Conservation (phyloP, 176 grass and related monocot genomes). For the Ananas comosus region DNA sequence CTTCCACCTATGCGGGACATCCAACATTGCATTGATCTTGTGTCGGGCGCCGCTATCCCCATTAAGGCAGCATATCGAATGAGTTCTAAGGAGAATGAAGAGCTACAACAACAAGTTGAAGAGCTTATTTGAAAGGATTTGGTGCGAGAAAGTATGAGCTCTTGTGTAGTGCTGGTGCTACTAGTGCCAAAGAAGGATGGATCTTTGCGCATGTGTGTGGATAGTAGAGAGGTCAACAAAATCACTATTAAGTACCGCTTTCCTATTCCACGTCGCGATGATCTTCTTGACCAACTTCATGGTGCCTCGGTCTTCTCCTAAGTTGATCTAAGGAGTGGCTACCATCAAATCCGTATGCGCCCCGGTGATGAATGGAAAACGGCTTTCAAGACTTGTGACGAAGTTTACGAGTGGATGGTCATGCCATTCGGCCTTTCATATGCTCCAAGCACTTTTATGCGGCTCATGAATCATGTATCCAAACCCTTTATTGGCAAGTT, state of each 20-base stretch:
- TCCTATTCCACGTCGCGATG: constrained; percentile 6
- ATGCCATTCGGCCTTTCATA: neutral
- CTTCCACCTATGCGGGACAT: constrained; percentile 2
- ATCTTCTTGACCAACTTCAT: constrained; percentile 7
- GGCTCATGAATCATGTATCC: too few relatives aligned
- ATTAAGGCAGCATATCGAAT: neutral
- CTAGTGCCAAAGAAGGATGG: constrained; percentile 18
- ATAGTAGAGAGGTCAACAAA: neutral
- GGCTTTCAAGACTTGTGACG: neutral
- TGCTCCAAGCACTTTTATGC: too few relatives aligned
- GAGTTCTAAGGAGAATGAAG: neutral
- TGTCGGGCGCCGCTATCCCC: neutral
- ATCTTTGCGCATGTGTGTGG: constrained; percentile 6
- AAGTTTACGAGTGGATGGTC: constrained; percentile 5
- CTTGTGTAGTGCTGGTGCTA: neutral
- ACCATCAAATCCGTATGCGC: constrained; percentile 7
- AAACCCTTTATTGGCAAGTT: too few relatives aligned
- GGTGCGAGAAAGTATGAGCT: constrained; percentile 9
- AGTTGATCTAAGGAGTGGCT: constrained; percentile 10
- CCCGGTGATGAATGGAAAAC: constrained; percentile 9
- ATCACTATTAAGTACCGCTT: constrained; percentile 8
- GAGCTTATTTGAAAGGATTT: neutral
- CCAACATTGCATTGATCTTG: constrained; percentile 3
- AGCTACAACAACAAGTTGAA: constrained; percentile 12
- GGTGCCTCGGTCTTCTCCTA: constrained; percentile 11